A percentile compares a stretch with the other conserved stretches of the same genome.
phyloP scores from a whole-genome alignment of 1,139 yeast genomes.

The Magnusiomyces tetraspermus region DNA sequence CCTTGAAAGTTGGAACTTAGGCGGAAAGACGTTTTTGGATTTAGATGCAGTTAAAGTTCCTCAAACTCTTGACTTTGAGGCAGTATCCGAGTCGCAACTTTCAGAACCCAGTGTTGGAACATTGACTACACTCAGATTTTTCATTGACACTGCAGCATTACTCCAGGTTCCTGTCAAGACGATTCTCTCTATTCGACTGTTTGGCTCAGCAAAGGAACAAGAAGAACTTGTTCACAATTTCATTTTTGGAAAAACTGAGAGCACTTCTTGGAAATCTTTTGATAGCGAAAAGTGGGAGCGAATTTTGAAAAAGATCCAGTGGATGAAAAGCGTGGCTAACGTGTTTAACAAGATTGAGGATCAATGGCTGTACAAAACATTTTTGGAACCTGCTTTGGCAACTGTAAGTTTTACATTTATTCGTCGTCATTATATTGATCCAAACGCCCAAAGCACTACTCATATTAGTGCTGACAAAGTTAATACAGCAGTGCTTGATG shows the following conservation, averaged over 20 bases:
- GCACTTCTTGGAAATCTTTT: constrained; percentile 6
- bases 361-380: constrained; percentile 18
- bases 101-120: neutral
- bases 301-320: constrained; percentile 8
- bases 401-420: constrained; percentile 20
- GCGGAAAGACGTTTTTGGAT: neutral
- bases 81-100: neutral
- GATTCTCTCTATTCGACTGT: constrained; percentile 10
- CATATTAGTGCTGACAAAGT: constrained; percentile 2
- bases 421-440: constrained; percentile 10
- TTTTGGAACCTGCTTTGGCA: constrained; percentile 12
- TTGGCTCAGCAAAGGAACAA: constrained; percentile 15
- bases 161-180: constrained; percentile 10
- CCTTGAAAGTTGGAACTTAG: neutral
- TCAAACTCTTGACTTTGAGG: neutral
- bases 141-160: neutral
- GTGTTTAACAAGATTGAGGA: constrained; percentile 16
- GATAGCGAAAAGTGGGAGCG: constrained; percentile 7
- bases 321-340: constrained; percentile 16
- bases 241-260: constrained; percentile 5
- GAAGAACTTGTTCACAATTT: constrained; percentile 8
- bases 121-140: neutral
- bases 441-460: neutral
- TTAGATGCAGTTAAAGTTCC: neutral
- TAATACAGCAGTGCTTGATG: constrained; percentile 13